Evolutionary conservation across 2,329 filamentous ascomycete genomes (phyloP).

Genomic region (Ophioceras dolichostomum): DNA sequence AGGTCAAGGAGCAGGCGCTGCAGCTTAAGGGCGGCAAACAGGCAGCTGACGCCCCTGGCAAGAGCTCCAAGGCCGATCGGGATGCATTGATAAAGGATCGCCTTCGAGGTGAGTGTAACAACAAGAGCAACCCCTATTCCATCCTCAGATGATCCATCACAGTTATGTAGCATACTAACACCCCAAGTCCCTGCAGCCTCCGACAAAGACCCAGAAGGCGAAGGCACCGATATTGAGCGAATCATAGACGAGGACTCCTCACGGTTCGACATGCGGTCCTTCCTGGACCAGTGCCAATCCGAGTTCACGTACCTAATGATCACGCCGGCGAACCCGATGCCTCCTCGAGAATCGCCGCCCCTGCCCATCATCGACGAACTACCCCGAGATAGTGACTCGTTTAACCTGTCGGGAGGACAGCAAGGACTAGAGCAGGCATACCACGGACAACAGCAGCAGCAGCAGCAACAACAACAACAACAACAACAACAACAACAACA

Average conservation of each 20-base stretch:
- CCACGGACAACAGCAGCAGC: slow-evolving; percentile 7
- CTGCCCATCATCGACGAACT: slow-evolving; percentile 47
- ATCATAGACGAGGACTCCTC: slow-evolving; percentile 35
- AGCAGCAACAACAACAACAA: slow-evolving; percentile 8
- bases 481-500: slow-evolving; percentile 16
- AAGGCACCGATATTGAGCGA: slow-evolving; percentile 26
- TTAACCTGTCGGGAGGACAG: slow-evolving; percentile 29
- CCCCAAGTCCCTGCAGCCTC: not conserved
- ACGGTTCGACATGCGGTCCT: slow-evolving; percentile 42
- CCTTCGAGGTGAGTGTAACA: slow-evolving; percentile 40
- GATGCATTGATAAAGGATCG: slow-evolving; percentile 43
- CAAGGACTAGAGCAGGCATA: slow-evolving; percentile 19
- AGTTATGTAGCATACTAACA: too few relatives aligned
- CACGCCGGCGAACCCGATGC: slow-evolving; percentile 51
- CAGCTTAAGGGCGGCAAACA: slow-evolving; percentile 48
- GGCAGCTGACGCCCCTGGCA: slow-evolving; percentile 8
- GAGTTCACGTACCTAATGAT: slow-evolving; percentile 60
- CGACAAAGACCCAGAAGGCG: not conserved
- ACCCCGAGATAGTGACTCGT: slow-evolving; percentile 36
- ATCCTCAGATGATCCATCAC: too few relatives aligned
- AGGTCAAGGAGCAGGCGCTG: slow-evolving; percentile 69
- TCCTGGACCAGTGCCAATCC: slow-evolving; percentile 51
- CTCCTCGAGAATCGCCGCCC: slow-evolving; percentile 50
- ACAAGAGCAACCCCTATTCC: too few relatives aligned
- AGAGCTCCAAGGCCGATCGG: slow-evolving; percentile 31